Base-by-base conservation (phyloP, 192 early-diverging fungal species). In the Umbelopsis ramanniana region DNA sequence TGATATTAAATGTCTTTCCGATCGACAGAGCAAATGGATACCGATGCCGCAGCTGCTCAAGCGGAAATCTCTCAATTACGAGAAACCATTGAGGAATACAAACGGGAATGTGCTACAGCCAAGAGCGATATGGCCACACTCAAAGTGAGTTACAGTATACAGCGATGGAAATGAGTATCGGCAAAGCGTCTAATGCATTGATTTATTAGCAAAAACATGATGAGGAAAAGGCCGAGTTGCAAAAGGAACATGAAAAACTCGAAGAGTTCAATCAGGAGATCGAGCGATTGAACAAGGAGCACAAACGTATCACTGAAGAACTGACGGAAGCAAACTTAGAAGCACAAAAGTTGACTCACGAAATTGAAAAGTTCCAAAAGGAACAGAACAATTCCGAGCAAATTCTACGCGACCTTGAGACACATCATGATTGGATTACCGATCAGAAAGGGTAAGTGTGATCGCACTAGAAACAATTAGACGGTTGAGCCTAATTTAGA, bases 231-330 rank as follows among this genome's bases (percentile, higher is more conserved):
- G 48, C 75, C 1, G 85, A 85, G 15, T 79, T 92, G 50, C 84
- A 88, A 53, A 78, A 79, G 3, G 91, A 96, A 71, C 85, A 83
- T 47, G 85, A 88, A 46, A 84, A 87, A 55, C 79, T 97, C 22
- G 73, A 84, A 19, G 87, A 89, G 19, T 94, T 87, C 77, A 94
- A 98, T 74, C 88, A 89, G 26, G 94, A 97, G 70, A 78, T 94
- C 37, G 83, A 87, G 35, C 87, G 90, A 71, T 78, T 95, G 22
- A 90, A 94, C 53, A 80, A 83, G 19, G 78, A 89, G 46, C 75
- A 86, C 26, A 89, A 94, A 55, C 78, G 75, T 45, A 93, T 92
- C 73, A 85, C 88, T 38, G 79, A 88, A 21, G 79, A 89, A 48
- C 75, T 92, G 37, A 88, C 89, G 3, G 93, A 95, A 22, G 77